Base-by-base conservation (phyloP, 805 yeast genomes). In the Yueomyces sp. region DNA sequence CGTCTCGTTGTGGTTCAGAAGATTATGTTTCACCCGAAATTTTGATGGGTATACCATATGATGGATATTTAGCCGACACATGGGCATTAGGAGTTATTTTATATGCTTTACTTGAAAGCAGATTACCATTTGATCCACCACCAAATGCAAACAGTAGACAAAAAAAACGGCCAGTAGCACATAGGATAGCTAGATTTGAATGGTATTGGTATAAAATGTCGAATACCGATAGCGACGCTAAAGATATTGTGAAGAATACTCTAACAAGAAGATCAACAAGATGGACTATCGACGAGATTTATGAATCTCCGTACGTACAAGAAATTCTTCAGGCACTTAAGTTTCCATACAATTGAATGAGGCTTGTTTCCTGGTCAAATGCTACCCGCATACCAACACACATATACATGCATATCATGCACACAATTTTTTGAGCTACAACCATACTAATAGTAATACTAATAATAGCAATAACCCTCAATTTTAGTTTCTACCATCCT, bases 51-150 rank as follows among this genome's bases (percentile, higher is more conserved):
- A 69, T 85, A 44, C 81, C 86, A 5, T 92, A 92, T 56, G 90
- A 90, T 54, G 99, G 99, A 9, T 73, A 83, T 42, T 77, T 85
- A 49, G 81, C 92, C 41, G 99, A 92, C 60, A 69, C 88, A 26
- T 92, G 99, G 99, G 85, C 96, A 1, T 61, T 88, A 7, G 98
- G 98, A 2, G 97, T 92, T 3, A 67, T 88, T n/a, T 63, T 88
- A 1, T 92, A 87, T 55, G 77, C 94, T 1, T 64, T 90, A 29
- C 60, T 92, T 53, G 98, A 92, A 54, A 79, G 85, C 38, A 61
- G 96, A 45, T 66, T 92, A 40, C 99, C 99, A 4, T 92, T 92
- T 66, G 99, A 92, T 57, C 76, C 85, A 2, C 81, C 88, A 2
- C 88, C 87, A 2, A 65, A 67, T 40, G 64, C 68, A 38, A 64